Percentiles rank a stretch among this genome's conserved stretches.
Conservation (phyloP, 1,139 yeast genomes). For the Entelexis paramagnoliae region DNA sequence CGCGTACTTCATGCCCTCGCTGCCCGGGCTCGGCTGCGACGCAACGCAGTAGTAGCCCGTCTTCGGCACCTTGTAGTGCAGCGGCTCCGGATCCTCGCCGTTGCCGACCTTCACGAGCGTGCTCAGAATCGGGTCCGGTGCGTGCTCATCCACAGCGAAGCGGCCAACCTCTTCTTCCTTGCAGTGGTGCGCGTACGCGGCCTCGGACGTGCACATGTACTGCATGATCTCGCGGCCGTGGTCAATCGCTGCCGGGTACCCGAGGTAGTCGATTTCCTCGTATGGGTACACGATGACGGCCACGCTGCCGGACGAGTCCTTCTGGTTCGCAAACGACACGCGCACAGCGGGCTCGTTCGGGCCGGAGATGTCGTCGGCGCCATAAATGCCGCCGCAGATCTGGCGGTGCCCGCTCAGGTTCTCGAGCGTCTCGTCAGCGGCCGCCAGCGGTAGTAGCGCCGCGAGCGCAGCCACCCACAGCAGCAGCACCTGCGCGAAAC, state of each 20-base stretch:
- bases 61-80: conserved; percentile 52
- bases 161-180: conserved; percentile 44
- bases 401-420: conserved; percentile 59
- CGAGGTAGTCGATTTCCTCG: conserved; percentile 61
- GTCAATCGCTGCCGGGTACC: conserved; percentile 32
- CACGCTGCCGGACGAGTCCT: conserved; percentile 30
- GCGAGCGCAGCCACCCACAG: conserved; percentile 5
- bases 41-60: conserved; percentile 93
- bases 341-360: conserved; percentile 34
- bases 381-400: conserved; percentile 80
- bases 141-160: conserved; percentile 42
- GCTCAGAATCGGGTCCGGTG: conserved; percentile 29
- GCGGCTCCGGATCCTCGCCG: conserved; percentile 38
- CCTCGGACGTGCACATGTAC: conserved; percentile 66
- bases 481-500: background rate
- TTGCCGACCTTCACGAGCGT: conserved; percentile 29
- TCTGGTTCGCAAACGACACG: conserved; percentile 37
- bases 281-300: conserved; percentile 72
- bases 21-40: conserved; percentile 41
- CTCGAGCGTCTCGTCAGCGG: conserved; percentile 58
- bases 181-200: conserved; percentile 55
- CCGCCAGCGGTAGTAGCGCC: conserved; percentile 27
- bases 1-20: conserved; percentile 38
- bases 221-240: conserved; percentile 27
- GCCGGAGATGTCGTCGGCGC: conserved; percentile 71